These are phyloP conservation scores for Paramecium caudatum DNA, from an alignment of 73 alveolate genomes.

Conservation along the genomic window DNA sequence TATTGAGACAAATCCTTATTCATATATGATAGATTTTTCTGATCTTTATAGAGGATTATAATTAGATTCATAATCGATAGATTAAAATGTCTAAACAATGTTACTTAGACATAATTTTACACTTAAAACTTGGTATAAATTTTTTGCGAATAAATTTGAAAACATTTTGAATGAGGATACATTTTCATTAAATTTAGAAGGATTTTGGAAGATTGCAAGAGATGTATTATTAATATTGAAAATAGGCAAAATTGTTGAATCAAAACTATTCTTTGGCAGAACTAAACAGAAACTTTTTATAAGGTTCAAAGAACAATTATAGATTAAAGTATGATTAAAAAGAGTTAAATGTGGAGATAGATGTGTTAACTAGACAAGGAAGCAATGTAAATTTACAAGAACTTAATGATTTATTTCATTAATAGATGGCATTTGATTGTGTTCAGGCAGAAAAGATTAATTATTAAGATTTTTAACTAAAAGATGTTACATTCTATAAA, in stretches of 20 bases:
- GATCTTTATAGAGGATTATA: slow-evolving; percentile 92
- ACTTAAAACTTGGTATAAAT: slow-evolving; percentile 91
- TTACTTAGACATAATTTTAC: slow-evolving; percentile 92
- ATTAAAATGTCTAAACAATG: slow-evolving; percentile 91
- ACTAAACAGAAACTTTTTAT: slow-evolving; percentile 66
- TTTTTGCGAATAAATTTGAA: slow-evolving; percentile 85
- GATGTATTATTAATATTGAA: neutral
- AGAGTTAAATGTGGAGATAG: slow-evolving; percentile 63
- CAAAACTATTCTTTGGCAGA: slow-evolving; percentile 29
- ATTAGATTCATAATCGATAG: slow-evolving; percentile 84
- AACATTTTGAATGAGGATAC: slow-evolving; percentile 72
- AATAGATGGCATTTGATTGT: slow-evolving; percentile 78
- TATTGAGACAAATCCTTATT: slow-evolving; percentile 95
- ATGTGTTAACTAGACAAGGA: slow-evolving; percentile 74
- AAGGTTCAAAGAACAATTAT: slow-evolving; percentile 76
- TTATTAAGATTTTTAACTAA: slow-evolving; percentile 84
- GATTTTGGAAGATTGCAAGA: slow-evolving; percentile 74
- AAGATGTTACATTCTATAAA: slow-evolving; percentile 88
- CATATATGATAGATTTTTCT: slow-evolving; percentile 91
- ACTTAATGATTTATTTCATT: slow-evolving; percentile 69
- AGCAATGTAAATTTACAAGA: slow-evolving; percentile 70
- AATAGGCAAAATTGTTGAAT: slow-evolving; percentile 54
- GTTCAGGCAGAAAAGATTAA: slow-evolving; percentile 74
- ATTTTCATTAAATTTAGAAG: slow-evolving; percentile 70
- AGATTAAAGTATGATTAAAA: slow-evolving; percentile 53